Conservation (phyloP, 73 alveolate genomes). For the Paramecium pentaurelia region DNA sequence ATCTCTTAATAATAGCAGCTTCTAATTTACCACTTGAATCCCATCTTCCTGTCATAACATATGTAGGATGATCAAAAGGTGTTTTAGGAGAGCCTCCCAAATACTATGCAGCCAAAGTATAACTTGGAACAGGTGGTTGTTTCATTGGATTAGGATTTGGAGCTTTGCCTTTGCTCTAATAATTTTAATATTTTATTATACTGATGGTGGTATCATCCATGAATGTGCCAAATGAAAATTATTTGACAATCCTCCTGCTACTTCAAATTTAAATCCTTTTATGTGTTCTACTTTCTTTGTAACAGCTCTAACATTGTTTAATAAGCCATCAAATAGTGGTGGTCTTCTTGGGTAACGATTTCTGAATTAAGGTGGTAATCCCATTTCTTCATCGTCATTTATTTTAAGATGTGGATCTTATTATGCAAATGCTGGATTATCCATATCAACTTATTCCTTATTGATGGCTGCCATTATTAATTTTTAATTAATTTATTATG, state of each 20-base stretch:
- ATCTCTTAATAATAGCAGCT: constrained; percentile 46
- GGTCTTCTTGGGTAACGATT: constrained; percentile 57
- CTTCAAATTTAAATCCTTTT: constrained; percentile 59
- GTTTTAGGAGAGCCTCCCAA: constrained; percentile 44
- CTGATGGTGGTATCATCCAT: constrained; percentile 53
- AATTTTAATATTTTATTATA: neutral
- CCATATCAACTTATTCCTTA: constrained; percentile 60
- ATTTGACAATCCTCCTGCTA: constrained; percentile 49
- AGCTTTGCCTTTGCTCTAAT: neutral
- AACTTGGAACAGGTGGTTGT: constrained; percentile 48
- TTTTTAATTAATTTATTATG: constrained; percentile 18
- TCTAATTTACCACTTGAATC: constrained; percentile 60
- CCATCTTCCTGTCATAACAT: constrained; percentile 58
- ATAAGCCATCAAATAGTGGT: constrained; percentile 52
- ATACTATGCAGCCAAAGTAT: constrained; percentile 54
- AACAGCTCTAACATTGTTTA: constrained; percentile 53
- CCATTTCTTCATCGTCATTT: constrained; percentile 55
- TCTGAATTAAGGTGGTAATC: neutral
- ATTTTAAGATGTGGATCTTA: constrained; percentile 56
- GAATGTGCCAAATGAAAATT: constrained; percentile 56
- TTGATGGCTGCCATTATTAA: constrained; percentile 48
- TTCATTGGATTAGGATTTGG: constrained; percentile 32
- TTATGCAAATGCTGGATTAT: constrained; percentile 57
- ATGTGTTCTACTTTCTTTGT: constrained; percentile 61
- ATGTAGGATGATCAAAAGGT: constrained; percentile 37